Evolutionary conservation across 2,329 filamentous ascomycete species (phyloP).

Genomic region (Botrytis pseudocinerea): DNA sequence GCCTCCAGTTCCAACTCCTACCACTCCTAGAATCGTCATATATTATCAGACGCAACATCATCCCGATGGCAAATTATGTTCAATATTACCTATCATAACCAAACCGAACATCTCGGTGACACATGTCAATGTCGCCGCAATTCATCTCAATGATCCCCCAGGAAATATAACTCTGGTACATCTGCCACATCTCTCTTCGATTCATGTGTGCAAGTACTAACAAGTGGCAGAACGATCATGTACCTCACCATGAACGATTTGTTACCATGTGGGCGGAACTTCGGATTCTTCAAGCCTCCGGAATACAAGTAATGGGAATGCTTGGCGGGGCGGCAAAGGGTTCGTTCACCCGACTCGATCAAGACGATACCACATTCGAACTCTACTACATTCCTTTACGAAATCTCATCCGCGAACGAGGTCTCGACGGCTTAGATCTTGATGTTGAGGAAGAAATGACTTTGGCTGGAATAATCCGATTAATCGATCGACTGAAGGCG

Average conservation of each 20-base stretch:
- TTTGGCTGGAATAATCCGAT: constrained; percentile 62
- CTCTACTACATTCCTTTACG: constrained; percentile 69
- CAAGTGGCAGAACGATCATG: constrained; percentile 69
- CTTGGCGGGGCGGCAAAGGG: constrained; percentile 81
- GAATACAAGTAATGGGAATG: constrained; percentile 83
- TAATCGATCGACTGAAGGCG: constrained; percentile 65
- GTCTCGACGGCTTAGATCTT: constrained; percentile 70
- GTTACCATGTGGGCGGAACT: constrained; percentile 78
- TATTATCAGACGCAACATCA: constrained; percentile 68
- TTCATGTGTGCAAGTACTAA: constrained; percentile 67
- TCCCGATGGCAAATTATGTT: constrained; percentile 54
- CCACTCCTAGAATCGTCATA: constrained; percentile 47
- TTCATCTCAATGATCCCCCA: constrained; percentile 74
- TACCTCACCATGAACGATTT: constrained; percentile 66
- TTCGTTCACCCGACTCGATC: constrained; percentile 61
- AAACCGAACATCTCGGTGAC: constrained; percentile 62
- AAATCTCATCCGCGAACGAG: constrained; percentile 60
- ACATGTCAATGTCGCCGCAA: constrained; percentile 82
- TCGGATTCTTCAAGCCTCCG: constrained; percentile 66
- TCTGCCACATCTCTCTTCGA: constrained; percentile 63
- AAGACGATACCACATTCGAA: constrained; percentile 66
- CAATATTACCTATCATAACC: constrained; percentile 54
- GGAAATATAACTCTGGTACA: constrained; percentile 44
- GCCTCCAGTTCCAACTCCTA: constrained; percentile 37
- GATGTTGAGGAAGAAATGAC: constrained; percentile 79